phyloP scores from a whole-genome alignment of 2,329 filamentous ascomycete genomes.

The Aspergillus cejpii region DNA sequence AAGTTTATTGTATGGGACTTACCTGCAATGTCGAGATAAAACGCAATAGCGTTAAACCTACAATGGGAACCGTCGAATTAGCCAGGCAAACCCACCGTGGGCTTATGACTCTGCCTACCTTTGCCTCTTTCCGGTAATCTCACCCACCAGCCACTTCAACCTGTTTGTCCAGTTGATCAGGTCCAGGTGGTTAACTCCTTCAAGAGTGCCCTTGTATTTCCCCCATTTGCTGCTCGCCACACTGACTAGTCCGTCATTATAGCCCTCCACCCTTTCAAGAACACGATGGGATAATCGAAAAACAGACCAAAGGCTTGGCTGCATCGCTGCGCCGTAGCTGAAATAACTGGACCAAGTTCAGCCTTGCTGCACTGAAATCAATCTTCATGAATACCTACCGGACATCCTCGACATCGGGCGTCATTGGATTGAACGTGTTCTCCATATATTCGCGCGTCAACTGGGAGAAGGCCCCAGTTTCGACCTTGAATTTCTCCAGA shows the following conservation, averaged over 20 bases:
- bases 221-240: slow-evolving; percentile 57
- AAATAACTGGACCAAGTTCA: slow-evolving; percentile 44
- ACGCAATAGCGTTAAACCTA: slow-evolving; percentile 58
- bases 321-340: slow-evolving; percentile 55
- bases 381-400: slow-evolving; percentile 29
- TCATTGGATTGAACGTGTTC: slow-evolving; percentile 53
- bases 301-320: slow-evolving; percentile 51
- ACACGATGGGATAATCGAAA: slow-evolving; percentile 53
- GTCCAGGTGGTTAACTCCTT: slow-evolving; percentile 59
- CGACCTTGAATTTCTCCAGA: slow-evolving; percentile 49
- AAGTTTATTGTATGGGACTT: slow-evolving; percentile 17
- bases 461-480: slow-evolving; percentile 57
- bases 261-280: slow-evolving; percentile 48
- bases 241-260: slow-evolving; percentile 58
- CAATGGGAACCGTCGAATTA: slow-evolving; percentile 8
- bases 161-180: slow-evolving; percentile 62
- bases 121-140: slow-evolving; percentile 50
- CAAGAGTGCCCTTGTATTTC: slow-evolving; percentile 56
- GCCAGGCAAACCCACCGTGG: background rate
- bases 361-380: slow-evolving; percentile 2
- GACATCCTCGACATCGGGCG: slow-evolving; percentile 50
- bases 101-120: slow-evolving; percentile 37
- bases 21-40: slow-evolving; percentile 62
- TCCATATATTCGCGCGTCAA: slow-evolving; percentile 54
- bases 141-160: slow-evolving; percentile 53